Conservation (phyloP, 306 rosid genomes). For the Ammopiptanthus mongolicus region DNA sequence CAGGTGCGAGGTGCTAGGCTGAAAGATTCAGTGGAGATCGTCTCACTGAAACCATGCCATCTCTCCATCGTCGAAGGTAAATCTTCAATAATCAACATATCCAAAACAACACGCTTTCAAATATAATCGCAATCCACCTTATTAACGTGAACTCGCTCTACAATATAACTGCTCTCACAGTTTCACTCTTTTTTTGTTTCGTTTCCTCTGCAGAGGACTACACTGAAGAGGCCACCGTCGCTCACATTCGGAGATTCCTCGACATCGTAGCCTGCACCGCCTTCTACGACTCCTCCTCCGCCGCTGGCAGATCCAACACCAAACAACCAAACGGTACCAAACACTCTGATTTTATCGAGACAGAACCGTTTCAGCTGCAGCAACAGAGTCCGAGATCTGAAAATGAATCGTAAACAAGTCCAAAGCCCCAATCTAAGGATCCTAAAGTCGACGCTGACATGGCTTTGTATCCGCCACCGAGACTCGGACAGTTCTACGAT, state of each 20-base stretch:
- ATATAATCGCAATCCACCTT: neutral
- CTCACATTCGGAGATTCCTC: constrained; percentile 69
- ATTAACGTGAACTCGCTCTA: constrained; percentile 3
- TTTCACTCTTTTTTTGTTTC: neutral
- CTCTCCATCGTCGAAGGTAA: constrained; percentile 71
- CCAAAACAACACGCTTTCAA: too few species aligned
- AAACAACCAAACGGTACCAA: constrained; percentile 32
- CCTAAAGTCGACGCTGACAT: constrained; percentile 44
- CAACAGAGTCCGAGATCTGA: constrained; percentile 20
- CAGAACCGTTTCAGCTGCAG: neutral
- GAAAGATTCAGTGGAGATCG: constrained; percentile 74
- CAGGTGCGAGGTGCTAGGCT: constrained; percentile 75
- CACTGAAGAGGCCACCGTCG: constrained; percentile 62
- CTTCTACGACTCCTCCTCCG: constrained; percentile 39
- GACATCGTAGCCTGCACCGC: constrained; percentile 81
- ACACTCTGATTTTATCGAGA: constrained; percentile 28
- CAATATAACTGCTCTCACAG: neutral
- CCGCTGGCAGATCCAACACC: constrained; percentile 24
- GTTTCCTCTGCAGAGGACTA: constrained; percentile 51
- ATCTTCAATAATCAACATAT: neutral
- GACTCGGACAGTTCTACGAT: constrained; percentile 84
- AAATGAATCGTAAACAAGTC: constrained; percentile 21
- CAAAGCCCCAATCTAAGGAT: constrained; percentile 20
- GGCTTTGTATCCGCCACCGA: constrained; percentile 79
- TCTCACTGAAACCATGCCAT: constrained; percentile 79